A percentile compares a stretch with the other conserved stretches of the same genome.
Conservation (phyloP, 2,329 filamentous ascomycete species). For the Amauroascus verrucosus region DNA sequence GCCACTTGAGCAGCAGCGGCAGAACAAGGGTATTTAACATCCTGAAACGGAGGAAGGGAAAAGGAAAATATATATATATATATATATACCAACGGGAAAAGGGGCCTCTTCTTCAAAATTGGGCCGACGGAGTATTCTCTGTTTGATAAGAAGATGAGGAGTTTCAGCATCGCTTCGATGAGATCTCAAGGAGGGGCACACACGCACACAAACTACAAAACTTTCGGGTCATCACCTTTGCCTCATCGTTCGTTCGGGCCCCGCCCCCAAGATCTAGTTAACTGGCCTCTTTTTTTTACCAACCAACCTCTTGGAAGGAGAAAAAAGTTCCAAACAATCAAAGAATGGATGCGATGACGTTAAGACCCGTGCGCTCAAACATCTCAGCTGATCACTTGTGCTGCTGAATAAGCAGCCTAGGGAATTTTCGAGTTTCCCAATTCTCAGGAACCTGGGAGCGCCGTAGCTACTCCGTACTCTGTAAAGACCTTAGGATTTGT, state of each 20-base stretch:
- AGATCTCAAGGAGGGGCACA: not conserved
- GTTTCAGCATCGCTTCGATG: conserved; percentile 2
- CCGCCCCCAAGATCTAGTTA: not conserved
- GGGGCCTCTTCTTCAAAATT: not conserved
- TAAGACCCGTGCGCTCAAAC: not conserved
- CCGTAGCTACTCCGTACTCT: too few species aligned
- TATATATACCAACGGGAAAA: not conserved
- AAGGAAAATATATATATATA: not conserved
- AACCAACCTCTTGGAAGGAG: not conserved
- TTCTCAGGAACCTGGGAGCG: conserved; percentile 3
- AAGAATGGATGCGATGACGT: conserved; percentile 6
- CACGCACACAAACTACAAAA: too few species aligned
- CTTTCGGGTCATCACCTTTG: not conserved
- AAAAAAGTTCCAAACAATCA: not conserved
- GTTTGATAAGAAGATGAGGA: not conserved
- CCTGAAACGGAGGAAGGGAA: not conserved
- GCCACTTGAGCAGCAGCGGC: conserved; percentile 8
- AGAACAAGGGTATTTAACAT: not conserved
- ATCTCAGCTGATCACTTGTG: conserved; percentile 2
- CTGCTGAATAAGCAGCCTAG: not conserved
- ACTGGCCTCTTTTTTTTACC: not conserved
- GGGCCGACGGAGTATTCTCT: not conserved
- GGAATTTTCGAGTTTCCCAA: not conserved
- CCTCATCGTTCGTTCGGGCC: not conserved
- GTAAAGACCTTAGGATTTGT: not conserved